phyloP scores from a whole-genome alignment of 2,329 filamentous ascomycete genomes.

The Phaeosphaeriaceae sp. region DNA sequence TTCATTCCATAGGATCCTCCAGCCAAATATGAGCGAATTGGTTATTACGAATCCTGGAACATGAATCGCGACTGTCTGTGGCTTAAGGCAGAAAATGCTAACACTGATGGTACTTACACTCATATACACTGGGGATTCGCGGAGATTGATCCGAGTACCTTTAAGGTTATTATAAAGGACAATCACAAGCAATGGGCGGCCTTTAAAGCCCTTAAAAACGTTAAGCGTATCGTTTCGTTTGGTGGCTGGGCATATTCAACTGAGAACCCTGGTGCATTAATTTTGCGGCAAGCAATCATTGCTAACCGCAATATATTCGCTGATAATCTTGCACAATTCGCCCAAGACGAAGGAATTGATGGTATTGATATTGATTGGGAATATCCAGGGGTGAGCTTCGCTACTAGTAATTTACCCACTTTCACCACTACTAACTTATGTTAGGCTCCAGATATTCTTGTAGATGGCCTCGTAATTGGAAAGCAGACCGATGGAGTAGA shows the following conservation, averaged over 20 bases:
- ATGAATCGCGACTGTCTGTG: constrained; percentile 7
- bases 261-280: constrained; percentile 41
- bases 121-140: constrained; percentile 6
- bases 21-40: constrained; percentile 1
- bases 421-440: not conserved
- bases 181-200: constrained; percentile 36
- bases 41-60: constrained; percentile 15
- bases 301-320: constrained; percentile 46
- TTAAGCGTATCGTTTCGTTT: constrained; percentile 52
- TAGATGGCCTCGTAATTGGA: constrained; percentile 9
- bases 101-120: constrained; percentile 2
- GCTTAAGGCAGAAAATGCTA: constrained; percentile 5
- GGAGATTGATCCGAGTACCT: constrained; percentile 5
- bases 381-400: constrained; percentile 43
- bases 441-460: constrained; percentile 30
- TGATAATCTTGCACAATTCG: constrained; percentile 29
- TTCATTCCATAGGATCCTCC: not conserved
- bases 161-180: not conserved
- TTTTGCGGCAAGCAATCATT: constrained; percentile 46
- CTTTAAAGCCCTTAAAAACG: constrained; percentile 37
- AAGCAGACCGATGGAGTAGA: constrained; percentile 38
- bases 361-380: constrained; percentile 58
- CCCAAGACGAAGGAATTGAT: constrained; percentile 25
- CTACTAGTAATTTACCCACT: not conserved
- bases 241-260: constrained; percentile 56